Evolutionary conservation across 345 rosid genomes (phyloP), one percentile per base, ranked within the genome.

Genomic region (Boechera stricta): DNA sequence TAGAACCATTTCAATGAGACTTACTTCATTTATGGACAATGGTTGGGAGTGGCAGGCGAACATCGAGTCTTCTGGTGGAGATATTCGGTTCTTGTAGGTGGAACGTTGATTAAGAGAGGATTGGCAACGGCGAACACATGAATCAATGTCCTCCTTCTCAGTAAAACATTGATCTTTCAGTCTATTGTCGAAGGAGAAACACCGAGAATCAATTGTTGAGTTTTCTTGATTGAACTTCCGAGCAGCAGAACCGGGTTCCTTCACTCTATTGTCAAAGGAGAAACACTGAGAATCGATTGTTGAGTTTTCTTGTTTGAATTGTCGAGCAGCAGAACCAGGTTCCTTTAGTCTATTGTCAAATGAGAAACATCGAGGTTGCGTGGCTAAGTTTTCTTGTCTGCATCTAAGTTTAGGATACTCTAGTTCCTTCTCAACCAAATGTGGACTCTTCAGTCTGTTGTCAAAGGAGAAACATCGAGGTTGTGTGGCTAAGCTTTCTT

Each of bases 31-130:
- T 84, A 86, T 82, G 73, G 88, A 90, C 73, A 82, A 76, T 36
- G 95, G 92, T 81, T 92, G 97, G 13, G 97, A 92, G 75, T 88
- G 97, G 79, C 91, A 90, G 16, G 87, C 88, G 3, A 89, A 86
- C 39, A 78, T 66, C 36, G 86, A 79, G 44, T 88, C 91, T 56
- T 69, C 90, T 33, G 82, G 84, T 76, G 94, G 87, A 67, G 86
- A 64, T 10, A 79, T 75, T 66, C 79, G 84, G 38, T 67, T 82
- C 4, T 85, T 76, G 68, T 85, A 87, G 63, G 84, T 79, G 33
- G 96, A 85, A 71, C 75, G 86, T 41, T 89, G 94, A 36, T 96
- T 92, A 63, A 95, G 84, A 3, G 96, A 41, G 48, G 99, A 95
- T 73, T 95, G 92, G 74, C 96, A 92, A 6, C 92, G 93, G 26